Evolutionary conservation across 2,329 filamentous ascomycete species (phyloP).

Genomic region (Karstenula rhodostoma): DNA sequence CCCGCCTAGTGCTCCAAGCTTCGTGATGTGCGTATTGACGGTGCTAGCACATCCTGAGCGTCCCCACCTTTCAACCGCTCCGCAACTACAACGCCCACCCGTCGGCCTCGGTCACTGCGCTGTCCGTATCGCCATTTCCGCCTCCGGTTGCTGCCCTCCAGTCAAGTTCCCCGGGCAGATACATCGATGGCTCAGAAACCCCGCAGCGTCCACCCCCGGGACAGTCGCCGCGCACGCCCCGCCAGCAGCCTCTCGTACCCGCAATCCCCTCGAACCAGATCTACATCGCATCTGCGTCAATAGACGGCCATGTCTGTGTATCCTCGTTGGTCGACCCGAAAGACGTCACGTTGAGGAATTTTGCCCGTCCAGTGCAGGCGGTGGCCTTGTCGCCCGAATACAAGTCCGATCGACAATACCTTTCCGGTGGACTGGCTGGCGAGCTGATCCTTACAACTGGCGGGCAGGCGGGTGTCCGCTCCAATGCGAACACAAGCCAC

Average conservation of each 20-base stretch:
- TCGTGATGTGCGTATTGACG: constrained; percentile 20
- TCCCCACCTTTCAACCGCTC: constrained; percentile 82
- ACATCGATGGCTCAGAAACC: constrained; percentile 42
- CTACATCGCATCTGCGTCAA: constrained; percentile 90
- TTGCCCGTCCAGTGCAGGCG: constrained; percentile 88
- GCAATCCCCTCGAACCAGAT: constrained; percentile 88
- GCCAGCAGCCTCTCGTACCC: constrained; percentile 65
- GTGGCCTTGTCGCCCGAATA: constrained; percentile 96
- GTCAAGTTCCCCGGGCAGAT: constrained; percentile 28
- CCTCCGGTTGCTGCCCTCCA: constrained; percentile 60
- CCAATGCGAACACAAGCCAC: constrained; percentile 87
- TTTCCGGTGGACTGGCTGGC: constrained; percentile 89
- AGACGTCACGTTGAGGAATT: constrained; percentile 91
- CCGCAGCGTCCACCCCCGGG: constrained; percentile 24
- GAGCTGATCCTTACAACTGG: constrained; percentile 87
- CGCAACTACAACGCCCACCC: constrained; percentile 88
- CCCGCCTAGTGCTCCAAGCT: background rate
- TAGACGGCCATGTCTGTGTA: constrained; percentile 95
- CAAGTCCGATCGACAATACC: constrained; percentile 84
- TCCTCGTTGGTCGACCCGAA: constrained; percentile 86
- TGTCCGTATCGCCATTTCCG: constrained; percentile 87
- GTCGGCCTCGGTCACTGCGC: constrained; percentile 84
- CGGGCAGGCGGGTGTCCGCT: constrained; percentile 77
- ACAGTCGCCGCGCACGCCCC: constrained; percentile 60
- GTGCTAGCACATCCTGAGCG: constrained; percentile 78